Percentiles rank a stretch among this genome's conserved stretches.
Evolutionary conservation across 148 eudicot species (phyloP).

Genomic region (Selenicereus undatus): DNA sequence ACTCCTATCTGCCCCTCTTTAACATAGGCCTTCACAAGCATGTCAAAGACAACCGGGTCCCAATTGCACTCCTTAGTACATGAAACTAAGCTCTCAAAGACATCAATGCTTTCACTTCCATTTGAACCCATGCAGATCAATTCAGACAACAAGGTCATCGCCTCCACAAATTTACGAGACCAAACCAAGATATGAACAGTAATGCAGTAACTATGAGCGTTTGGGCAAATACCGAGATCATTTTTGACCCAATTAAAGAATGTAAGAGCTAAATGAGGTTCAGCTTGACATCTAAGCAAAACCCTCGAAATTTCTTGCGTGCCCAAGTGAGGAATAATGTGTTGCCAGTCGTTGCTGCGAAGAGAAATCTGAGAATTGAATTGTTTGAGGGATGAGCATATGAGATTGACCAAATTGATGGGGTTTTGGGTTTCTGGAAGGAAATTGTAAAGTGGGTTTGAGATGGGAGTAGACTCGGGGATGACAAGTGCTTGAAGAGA

Average conservation of each 20-base stretch:
- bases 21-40: slow-evolving; percentile 71
- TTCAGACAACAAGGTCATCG: slow-evolving; percentile 55
- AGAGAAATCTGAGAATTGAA: slow-evolving; percentile 20
- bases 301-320: slow-evolving; percentile 57
- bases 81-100: slow-evolving; percentile 45
- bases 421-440: slow-evolving; percentile 70
- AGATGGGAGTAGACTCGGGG: slow-evolving; percentile 29
- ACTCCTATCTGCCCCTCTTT: slow-evolving; percentile 53
- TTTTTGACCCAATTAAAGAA: slow-evolving; percentile 78
- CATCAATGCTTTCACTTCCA: slow-evolving; percentile 29
- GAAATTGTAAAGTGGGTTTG: slow-evolving; percentile 62
- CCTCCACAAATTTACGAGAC: slow-evolving; percentile 46
- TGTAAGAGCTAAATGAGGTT: slow-evolving; percentile 48
- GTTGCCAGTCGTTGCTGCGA: slow-evolving; percentile 32
- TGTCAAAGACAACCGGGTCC: slow-evolving; percentile 84
- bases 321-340: slow-evolving; percentile 56
- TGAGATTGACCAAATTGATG: slow-evolving; percentile 51
- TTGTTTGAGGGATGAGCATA: slow-evolving; percentile 48
- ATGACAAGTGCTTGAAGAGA: slow-evolving; percentile 24
- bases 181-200: slow-evolving; percentile 67
- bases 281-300: slow-evolving; percentile 79
- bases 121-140: slow-evolving; percentile 37
- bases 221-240: slow-evolving; percentile 51
- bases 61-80: slow-evolving; percentile 66
- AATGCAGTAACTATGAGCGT: slow-evolving; percentile 48